phyloP scores from a whole-genome alignment of 225 moss, liverwort and hornwort genomes.

The Ulota crispa region DNA sequence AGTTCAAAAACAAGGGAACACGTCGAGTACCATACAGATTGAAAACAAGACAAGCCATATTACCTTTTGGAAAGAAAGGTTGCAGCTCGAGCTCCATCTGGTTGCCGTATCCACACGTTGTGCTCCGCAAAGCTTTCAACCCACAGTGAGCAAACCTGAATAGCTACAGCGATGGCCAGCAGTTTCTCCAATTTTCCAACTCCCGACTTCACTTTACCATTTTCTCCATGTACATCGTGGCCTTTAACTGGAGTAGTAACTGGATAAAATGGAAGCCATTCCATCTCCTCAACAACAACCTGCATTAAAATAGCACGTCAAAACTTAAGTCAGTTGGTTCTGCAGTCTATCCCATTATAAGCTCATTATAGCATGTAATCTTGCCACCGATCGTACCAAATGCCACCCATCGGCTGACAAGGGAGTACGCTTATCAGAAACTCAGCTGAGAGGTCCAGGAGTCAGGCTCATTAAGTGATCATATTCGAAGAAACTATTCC shows the following conservation, averaged over 20 bases:
- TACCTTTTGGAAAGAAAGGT: conserved; percentile 58
- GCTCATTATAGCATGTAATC: background rate
- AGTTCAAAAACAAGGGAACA: conserved; percentile 1
- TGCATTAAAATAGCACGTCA: conserved; percentile 27
- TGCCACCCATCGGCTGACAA: background rate
- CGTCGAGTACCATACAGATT: background rate
- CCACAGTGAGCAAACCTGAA: conserved; percentile 60
- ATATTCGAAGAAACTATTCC: background rate
- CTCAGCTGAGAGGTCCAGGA: conserved; percentile 5
- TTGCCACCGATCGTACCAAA: background rate
- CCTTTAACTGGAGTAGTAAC: conserved; percentile 33
- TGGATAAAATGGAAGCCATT: conserved; percentile 68
- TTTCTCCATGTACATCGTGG: conserved; percentile 47
- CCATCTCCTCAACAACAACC: conserved; percentile 74
- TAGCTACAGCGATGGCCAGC: conserved; percentile 58
- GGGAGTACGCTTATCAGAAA: background rate
- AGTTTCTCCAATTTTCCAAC: conserved; percentile 62
- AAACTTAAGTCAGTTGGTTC: conserved; percentile 16
- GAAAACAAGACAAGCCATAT: conserved; percentile 4
- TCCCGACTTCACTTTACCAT: conserved; percentile 38
- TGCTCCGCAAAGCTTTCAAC: conserved; percentile 57
- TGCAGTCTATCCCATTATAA: background rate
- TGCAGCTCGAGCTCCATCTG: conserved; percentile 57
- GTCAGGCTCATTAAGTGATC: background rate
- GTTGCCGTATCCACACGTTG: conserved; percentile 65